phyloP scores from a whole-genome alignment of 441 rosid species.

The Gossypium gossypioides region DNA sequence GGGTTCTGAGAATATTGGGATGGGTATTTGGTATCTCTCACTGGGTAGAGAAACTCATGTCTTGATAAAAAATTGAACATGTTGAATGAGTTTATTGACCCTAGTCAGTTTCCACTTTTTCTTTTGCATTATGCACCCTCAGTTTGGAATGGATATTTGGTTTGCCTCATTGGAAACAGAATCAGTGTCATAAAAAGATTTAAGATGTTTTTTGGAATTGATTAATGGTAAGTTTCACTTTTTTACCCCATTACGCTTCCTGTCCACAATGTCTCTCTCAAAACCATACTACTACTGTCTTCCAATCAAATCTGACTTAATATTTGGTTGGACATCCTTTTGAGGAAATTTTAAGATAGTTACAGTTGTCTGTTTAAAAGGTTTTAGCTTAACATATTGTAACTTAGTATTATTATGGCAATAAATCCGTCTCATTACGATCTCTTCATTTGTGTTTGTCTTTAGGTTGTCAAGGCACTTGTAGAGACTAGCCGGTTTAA shows the following conservation, averaged over 20 bases:
- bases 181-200: neutral
- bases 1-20: neutral
- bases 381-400: neutral
- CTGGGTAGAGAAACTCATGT: neutral
- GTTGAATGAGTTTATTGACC: neutral
- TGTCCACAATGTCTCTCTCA: neutral
- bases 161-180: slow-evolving; percentile 2
- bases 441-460: slow-evolving; percentile 2
- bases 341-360: neutral
- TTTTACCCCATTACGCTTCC: neutral
- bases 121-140: neutral
- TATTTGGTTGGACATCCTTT: slow-evolving; percentile 7
- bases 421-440: neutral
- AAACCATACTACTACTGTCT: neutral
- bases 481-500: slow-evolving; percentile 62
- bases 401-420: neutral
- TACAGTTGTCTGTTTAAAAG: neutral
- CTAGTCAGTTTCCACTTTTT: neutral
- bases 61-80: neutral
- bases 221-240: neutral
- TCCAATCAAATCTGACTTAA: neutral
- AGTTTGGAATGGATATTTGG: neutral
- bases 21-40: neutral
- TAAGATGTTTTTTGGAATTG: neutral
- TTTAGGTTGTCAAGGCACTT: slow-evolving; percentile 79